These are phyloP conservation scores for Alliaria petiolata DNA, from an alignment of 345 rosid species.

Conservation along the genomic window DNA sequence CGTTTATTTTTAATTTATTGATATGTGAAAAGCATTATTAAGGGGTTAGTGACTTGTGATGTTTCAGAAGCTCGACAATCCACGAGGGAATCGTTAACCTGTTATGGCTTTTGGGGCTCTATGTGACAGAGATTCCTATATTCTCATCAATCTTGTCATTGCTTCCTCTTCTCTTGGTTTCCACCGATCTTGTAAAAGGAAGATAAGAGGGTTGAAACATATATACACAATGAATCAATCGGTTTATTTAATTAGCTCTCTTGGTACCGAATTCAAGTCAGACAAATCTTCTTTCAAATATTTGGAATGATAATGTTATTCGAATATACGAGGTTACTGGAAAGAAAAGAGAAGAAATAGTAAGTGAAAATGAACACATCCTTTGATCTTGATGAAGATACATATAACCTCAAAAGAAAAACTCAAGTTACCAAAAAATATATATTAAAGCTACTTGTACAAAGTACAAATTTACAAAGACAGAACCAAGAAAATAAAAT, in stretches of 20 bases:
- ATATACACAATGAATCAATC: too few relatives aligned
- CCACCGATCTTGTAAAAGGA: conserved; percentile 4
- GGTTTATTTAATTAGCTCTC: too few relatives aligned
- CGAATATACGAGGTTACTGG: too few relatives aligned
- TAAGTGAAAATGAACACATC: too few relatives aligned
- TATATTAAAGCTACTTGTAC: conserved; percentile 6
- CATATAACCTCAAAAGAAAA: background rate
- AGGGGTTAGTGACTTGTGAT: background rate
- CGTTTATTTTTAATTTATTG: too few relatives aligned
- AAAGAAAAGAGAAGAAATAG: too few relatives aligned
- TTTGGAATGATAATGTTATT: too few relatives aligned
- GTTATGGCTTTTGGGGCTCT: background rate
- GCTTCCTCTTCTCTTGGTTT: background rate
- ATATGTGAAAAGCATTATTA: too few relatives aligned
- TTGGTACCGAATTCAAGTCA: too few relatives aligned
- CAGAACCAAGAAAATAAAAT: background rate
- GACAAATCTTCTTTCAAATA: too few relatives aligned
- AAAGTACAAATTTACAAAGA: conserved; percentile 26
- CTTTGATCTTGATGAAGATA: too few relatives aligned
- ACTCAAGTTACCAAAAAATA: background rate
- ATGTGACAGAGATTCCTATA: background rate
- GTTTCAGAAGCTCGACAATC: conserved; percentile 11
- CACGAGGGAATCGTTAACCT: conserved; percentile 6
- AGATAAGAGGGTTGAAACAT: too few relatives aligned
- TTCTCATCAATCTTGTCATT: background rate